Evolutionary conservation across 2,329 filamentous ascomycete species (phyloP), one percentile per base, ranked within the genome.

Genomic region (Coniella vitis): DNA sequence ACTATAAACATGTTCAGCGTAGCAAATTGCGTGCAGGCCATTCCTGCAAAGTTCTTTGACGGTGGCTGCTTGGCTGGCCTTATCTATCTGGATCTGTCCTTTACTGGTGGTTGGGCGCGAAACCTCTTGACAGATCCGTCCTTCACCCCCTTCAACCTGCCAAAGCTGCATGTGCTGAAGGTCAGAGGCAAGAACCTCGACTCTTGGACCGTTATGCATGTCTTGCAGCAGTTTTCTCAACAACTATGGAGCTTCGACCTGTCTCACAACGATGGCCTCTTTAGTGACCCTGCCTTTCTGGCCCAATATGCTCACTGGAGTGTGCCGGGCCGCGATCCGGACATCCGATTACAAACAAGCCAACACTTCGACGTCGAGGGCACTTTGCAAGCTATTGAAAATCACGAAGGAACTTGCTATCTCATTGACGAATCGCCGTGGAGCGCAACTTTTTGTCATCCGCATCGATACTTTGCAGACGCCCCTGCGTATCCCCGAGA

Each of bases 231-330:
- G 4, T 69, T 69, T 41, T 49, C 54, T 4, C 51, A 51, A 10
- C 70, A 66, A 22, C 60, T 83, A 10, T 83, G 79, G 78, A 79
- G 78, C 55, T 58, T 83, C 4, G 78, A 83, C 53, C 43, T 83
- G 1, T 65, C 69, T 34, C 46, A 69, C 5, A 84, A 83, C 54
- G 68, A 65, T 10, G 25, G 25, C 25, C 25, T 29, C 25, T 57
- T 83, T 9, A 73, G 70, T 0, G 78, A 82, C 55, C 55, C 34
- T 2, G 55, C 64, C 3, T 56, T 79, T 10, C 57, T 65, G 7
- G 34, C 42, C 3, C 53, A 73, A 10, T 13, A 52, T 60, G 5
- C 38, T 59, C 5, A 54, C 56, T 16, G 69, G 65, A 69, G 65
- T 52, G 64, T 73, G 12, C 60, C 61, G 3, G 43, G 49, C 12